Evolutionary conservation across 108 stramenopile species (phyloP), one percentile per base, ranked within the genome.

Genomic region (Fragilariopsis cylindrus): DNA sequence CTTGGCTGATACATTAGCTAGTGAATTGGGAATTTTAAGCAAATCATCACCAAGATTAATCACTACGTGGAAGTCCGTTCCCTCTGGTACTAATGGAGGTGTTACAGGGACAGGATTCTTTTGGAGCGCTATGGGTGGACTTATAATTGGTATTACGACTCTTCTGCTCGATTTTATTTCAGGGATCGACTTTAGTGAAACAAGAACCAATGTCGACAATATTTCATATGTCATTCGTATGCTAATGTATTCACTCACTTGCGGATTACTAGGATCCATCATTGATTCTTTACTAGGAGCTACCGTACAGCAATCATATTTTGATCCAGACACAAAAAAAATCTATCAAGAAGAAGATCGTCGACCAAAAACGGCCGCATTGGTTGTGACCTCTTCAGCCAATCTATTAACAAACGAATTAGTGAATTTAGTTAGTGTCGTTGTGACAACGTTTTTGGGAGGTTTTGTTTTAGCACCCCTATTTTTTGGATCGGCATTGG

Each of bases 81-180:
- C 94, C 4, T 75, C 87, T 13, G 92, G 94, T 4, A 92, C 92
- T 4, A 96, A 96, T 81, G 94, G 94, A 3, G 94, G 94, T 1
- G 71, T 93, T 16, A 91, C 90, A 5, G 8, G 74, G 2, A 63
- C 48, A 7, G 94, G 94, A 21, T 83, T 77, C 12, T 69, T 81
- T 5, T 90, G 83, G 76, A 88, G 87, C 71, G 68, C 69, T 3
- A 39, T 86, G 13, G 94, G 94, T 30, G 94, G 94, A 2, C 48
- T 72, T 39, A 47, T 93, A 3, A 85, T 92, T 74, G 94, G 88
- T 7, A 7, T 85, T 55, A 86, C 83, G 56, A 77, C 76, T 57
- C 63, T 81, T 3, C 48, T 69, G 52, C 78, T 84, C 56, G 92
- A 87, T 58, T 40, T 9, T 16, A 0, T 82, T 16, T 69, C 77